phyloP scores from a whole-genome alignment of 2,329 filamentous ascomycete genomes.

The Cercospora sojina region DNA sequence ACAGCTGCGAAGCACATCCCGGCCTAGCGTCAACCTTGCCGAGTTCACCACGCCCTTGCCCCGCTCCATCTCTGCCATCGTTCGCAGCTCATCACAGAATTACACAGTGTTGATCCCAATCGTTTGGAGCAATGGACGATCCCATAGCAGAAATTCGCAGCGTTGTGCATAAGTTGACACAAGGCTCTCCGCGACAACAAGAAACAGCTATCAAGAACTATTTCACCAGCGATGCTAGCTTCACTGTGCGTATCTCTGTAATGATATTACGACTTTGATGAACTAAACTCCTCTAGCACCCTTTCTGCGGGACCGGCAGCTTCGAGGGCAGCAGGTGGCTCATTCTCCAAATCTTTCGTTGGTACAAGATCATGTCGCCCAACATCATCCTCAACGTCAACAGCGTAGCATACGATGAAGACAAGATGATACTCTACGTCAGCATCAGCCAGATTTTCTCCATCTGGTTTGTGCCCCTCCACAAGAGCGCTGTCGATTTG shows the following conservation, averaged over 20 bases:
- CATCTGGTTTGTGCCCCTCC: constrained; percentile 74
- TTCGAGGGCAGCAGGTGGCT: constrained; percentile 64
- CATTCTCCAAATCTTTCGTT: constrained; percentile 70
- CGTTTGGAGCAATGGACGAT: constrained; percentile 31
- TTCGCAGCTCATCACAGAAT: neutral
- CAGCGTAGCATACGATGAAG: constrained; percentile 67
- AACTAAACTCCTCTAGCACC: constrained; percentile 50
- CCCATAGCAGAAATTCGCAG: constrained; percentile 59
- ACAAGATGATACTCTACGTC: constrained; percentile 68
- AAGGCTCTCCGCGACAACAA: constrained; percentile 66
- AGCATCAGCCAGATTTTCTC: constrained; percentile 72
- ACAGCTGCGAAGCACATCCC: constrained; percentile 3
- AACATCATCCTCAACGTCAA: constrained; percentile 67
- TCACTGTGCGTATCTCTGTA: constrained; percentile 47
- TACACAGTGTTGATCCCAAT: neutral
- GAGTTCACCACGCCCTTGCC: neutral
- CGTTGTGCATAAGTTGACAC: constrained; percentile 68
- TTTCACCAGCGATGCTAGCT: constrained; percentile 70
- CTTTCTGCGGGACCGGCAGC: constrained; percentile 67
- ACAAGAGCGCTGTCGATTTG: constrained; percentile 53
- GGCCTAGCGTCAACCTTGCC: constrained; percentile 3
- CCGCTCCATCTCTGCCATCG: neutral
- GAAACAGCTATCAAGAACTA: constrained; percentile 65
- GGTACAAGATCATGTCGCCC: constrained; percentile 75
- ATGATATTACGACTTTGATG: neutral